Base-by-base conservation (phyloP, 2,329 filamentous ascomycete species). In the Lachnellula arida region DNA sequence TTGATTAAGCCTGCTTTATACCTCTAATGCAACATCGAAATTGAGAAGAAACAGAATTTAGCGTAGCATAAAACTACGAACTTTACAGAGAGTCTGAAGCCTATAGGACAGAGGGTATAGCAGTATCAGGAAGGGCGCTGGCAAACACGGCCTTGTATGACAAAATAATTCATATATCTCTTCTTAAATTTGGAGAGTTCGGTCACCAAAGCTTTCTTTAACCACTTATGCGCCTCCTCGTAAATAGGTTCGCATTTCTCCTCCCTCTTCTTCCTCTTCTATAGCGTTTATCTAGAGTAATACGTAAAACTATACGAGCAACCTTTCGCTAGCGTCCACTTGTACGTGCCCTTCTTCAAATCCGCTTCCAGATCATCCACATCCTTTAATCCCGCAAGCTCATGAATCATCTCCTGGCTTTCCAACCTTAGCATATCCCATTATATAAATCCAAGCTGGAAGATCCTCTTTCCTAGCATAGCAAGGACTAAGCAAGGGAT, bases 391-490 rank as follows among this genome's bases (percentile, higher is more conserved):
- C 46, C 46, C 22, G 55, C 58, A 8, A 60, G 22, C 14, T 54
- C 25, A 17, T 40, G 34, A 4, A 57, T 57, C 44, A 46, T 47
- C 4, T 49, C 42, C 50, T 54, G 28, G 8, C 51, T 49, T 22
- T 60, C 58, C 4, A 44, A 8, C 15, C 60, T 53, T 23, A 67
- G 47, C 55, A 66, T 62, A 55, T 66, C 64, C 44, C 57, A 62
- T 34, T 65, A 60, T 46, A 40, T 61, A 66, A n/a, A 65, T 58
- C 52, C 59, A 61, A 28, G 57, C 49, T 9, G 65, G 64, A 7
- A 67, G 49, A 54, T 60, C 53, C 23, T 62, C 59, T 28, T 56
- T 58, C 8, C 53, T 49, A 1, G 64, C 63, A 34, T 57, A 65
- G 3, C 47, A 40, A 4, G 59, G 57, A 46, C 59, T 65, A 0